Evolutionary conservation across 2,329 filamentous ascomycete species (phyloP).

Genomic region (Neobulgaria alba): DNA sequence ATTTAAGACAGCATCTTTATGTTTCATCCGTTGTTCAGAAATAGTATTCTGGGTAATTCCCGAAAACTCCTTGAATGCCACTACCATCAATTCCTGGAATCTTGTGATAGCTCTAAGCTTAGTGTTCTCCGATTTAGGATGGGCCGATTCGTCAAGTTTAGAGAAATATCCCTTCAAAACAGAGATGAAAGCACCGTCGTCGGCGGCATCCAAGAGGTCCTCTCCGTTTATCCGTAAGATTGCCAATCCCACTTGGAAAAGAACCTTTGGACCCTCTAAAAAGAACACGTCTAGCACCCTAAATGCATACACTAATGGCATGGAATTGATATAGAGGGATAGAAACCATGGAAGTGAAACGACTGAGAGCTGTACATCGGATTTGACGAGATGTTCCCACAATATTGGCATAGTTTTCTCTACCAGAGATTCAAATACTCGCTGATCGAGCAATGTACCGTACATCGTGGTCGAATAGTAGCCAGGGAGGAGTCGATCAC

Average conservation of each 20-base stretch:
- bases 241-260: slow-evolving; percentile 95
- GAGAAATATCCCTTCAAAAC: slow-evolving; percentile 93
- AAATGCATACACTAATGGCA: slow-evolving; percentile 97
- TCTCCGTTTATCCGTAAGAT: slow-evolving; percentile 96
- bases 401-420: slow-evolving; percentile 98
- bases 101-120: slow-evolving; percentile 89
- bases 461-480: slow-evolving; percentile 99
- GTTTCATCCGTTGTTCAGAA: slow-evolving; percentile 78
- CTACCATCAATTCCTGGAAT: slow-evolving; percentile 98
- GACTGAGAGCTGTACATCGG: slow-evolving; percentile 92
- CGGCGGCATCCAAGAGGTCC: slow-evolving; percentile 82
- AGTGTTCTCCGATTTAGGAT: slow-evolving; percentile 89
- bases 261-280: slow-evolving; percentile 90
- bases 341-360: slow-evolving; percentile 97
- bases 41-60: slow-evolving; percentile 91
- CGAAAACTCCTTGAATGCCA: slow-evolving; percentile 96
- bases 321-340: slow-evolving; percentile 97
- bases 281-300: slow-evolving; percentile 97
- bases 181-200: slow-evolving; percentile 95
- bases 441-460: slow-evolving; percentile 89
- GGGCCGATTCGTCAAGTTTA: slow-evolving; percentile 86
- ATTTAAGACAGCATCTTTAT: slow-evolving; percentile 88
- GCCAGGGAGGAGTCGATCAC: slow-evolving; percentile 84
- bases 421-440: slow-evolving; percentile 95
- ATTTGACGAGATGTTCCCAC: slow-evolving; percentile 96